Conservation (phyloP, 23 red algal genomes). For the Chondrus crispus region DNA sequence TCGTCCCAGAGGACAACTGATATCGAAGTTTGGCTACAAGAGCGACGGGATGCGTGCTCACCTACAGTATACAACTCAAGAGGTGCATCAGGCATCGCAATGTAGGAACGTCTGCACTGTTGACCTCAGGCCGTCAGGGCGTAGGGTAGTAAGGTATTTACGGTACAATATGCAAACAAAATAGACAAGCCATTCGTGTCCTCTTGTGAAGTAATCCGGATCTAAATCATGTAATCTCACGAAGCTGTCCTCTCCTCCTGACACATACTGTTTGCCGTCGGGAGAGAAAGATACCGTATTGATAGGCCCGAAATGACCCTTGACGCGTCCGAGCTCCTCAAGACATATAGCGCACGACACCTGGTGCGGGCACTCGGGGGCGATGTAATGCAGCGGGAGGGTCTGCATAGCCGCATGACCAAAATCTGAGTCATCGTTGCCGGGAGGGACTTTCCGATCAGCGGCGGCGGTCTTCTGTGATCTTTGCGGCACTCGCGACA, state of each 20-base stretch:
- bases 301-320: slow-evolving; percentile 99
- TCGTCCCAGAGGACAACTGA: slow-evolving; percentile 82
- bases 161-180: no score
- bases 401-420: background rate
- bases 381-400: no score
- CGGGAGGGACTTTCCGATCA: no score
- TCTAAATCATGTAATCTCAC: slow-evolving; percentile 97
- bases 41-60: no score
- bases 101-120: no score
- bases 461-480: no score
- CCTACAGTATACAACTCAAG: no score
- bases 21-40: no score
- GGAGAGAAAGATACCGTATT: slow-evolving; percentile 92
- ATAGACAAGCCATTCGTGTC: slow-evolving; percentile 53
- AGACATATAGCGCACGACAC: slow-evolving; percentile 51
- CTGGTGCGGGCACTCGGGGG: slow-evolving; percentile 33
- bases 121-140: no score
- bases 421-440: background rate
- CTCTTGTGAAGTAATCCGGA: slow-evolving; percentile 79
- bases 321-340: slow-evolving; percentile 65
- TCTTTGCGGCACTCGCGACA: no score
- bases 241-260: slow-evolving; percentile 93
- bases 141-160: no score
- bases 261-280: slow-evolving; percentile 80
- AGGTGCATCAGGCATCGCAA: no score